Conservation (phyloP, 495 filamentous ascomycete genomes). For the Trypethelium eluteriae region DNA sequence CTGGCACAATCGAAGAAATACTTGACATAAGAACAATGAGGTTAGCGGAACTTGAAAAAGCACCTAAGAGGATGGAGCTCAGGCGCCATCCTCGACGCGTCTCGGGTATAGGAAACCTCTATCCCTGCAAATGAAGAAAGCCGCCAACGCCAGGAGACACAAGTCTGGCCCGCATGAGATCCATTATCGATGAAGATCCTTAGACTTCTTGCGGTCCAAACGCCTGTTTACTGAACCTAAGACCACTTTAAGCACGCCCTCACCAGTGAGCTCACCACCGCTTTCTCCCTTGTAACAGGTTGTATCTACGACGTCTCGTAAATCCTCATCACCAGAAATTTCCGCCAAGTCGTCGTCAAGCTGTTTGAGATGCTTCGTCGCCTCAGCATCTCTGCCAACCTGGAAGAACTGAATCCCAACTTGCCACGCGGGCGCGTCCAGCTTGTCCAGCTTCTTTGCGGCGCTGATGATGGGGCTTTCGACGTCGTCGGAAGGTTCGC, state of each 20-base stretch:
- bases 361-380: slow-evolving; percentile 56
- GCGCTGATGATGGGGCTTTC: slow-evolving; percentile 60
- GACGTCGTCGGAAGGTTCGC: slow-evolving; percentile 72
- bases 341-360: slow-evolving; percentile 70
- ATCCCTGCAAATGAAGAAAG: not conserved
- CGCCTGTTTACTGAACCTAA: slow-evolving; percentile 64
- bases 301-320: slow-evolving; percentile 92
- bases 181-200: slow-evolving; percentile 25
- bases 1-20: too few species aligned
- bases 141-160: not conserved
- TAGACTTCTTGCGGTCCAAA: slow-evolving; percentile 45
- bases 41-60: too few species aligned
- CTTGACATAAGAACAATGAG: too few species aligned
- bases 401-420: slow-evolving; percentile 97
- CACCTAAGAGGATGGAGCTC: too few species aligned
- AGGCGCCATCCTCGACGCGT: too few species aligned
- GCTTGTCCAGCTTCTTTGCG: slow-evolving; percentile 62
- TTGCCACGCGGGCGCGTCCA: slow-evolving; percentile 73
- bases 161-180: not conserved
- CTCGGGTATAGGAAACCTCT: not conserved
- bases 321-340: slow-evolving; percentile 40
- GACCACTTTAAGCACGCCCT: slow-evolving; percentile 71
- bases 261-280: slow-evolving; percentile 46
- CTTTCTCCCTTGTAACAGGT: slow-evolving; percentile 57
- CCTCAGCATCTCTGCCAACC: slow-evolving; percentile 66